These are phyloP conservation scores for Phlebiopsis flavidoalba DNA, from an alignment of 768 basidiomycete species.

Conservation along the genomic window DNA sequence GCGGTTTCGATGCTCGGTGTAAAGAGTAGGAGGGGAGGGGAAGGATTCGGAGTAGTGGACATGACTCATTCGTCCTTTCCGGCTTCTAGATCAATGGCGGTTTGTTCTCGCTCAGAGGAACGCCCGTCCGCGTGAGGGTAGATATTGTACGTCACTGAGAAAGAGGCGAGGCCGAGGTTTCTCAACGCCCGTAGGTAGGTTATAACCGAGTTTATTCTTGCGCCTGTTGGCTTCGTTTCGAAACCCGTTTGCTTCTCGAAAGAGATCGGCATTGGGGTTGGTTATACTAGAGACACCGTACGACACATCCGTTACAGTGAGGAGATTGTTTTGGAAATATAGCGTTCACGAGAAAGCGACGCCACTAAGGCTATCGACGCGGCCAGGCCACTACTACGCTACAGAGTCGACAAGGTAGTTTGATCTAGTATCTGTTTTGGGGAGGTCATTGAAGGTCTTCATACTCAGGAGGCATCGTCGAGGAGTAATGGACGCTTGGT, in stretches of 20 bases:
- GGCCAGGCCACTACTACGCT: no score
- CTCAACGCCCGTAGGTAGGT: not conserved
- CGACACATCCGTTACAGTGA: no score
- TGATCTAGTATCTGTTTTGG: no score
- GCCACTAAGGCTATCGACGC: no score
- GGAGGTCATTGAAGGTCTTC: no score
- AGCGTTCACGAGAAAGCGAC: no score
- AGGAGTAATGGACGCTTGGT: no score
- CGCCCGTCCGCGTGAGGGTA: not conserved
- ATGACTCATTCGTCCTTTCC: slow-evolving; percentile 14
- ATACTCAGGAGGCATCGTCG: no score
- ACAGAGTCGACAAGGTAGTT: no score
- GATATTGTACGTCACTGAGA: slow-evolving; percentile 1
- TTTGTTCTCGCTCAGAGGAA: slow-evolving; percentile 2
- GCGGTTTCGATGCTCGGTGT: slow-evolving; percentile 22
- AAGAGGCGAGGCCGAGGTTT: slow-evolving; percentile 14
- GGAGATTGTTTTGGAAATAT: no score
- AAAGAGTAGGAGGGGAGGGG: slow-evolving; percentile 10
- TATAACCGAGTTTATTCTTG: not conserved
- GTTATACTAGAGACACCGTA: no score
- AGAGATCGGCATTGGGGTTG: no score
- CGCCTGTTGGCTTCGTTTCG: not conserved
- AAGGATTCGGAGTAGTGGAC: slow-evolving; percentile 17
- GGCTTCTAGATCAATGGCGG: not conserved
- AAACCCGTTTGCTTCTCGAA: not conserved